Conservation (phyloP, 176 grass and related monocot genomes). For the Ensete ventricosum region DNA sequence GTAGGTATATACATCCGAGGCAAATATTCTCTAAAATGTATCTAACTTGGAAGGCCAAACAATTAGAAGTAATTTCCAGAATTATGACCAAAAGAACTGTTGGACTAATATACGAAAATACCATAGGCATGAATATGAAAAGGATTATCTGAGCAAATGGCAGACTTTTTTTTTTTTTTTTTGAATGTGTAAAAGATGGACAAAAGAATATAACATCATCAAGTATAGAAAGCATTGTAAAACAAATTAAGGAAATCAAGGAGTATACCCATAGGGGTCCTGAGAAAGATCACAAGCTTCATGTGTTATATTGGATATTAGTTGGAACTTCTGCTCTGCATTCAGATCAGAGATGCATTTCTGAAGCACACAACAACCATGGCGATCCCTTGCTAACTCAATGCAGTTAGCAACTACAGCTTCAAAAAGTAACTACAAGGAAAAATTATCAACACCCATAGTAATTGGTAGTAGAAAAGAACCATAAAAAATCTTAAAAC, state of each 20-base stretch:
- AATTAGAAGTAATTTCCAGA: no score
- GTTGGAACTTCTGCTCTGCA: constrained; percentile 36
- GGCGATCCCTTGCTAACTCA: constrained; percentile 67
- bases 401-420: constrained; percentile 35
- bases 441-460: not conserved
- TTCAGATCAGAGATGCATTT: constrained; percentile 54
- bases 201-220: not conserved
- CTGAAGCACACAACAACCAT: constrained; percentile 85
- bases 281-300: constrained; percentile 43
- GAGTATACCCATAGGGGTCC: constrained; percentile 64
- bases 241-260: not conserved
- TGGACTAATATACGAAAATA: no score
- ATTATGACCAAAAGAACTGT: no score
- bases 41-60: not conserved
- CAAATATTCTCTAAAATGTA: not conserved
- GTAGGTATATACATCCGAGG: not conserved
- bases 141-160: no score
- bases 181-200: no score
- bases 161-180: no score
- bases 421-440: constrained; percentile 68
- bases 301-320: constrained; percentile 44
- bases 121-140: no score
- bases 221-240: not conserved
- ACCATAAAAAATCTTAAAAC: not conserved
- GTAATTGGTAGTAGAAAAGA: not conserved